A percentile compares a stretch with the other conserved stretches of the same genome.
phyloP scores from a whole-genome alignment of 306 rosid species.

The Dicorynia guianensis region DNA sequence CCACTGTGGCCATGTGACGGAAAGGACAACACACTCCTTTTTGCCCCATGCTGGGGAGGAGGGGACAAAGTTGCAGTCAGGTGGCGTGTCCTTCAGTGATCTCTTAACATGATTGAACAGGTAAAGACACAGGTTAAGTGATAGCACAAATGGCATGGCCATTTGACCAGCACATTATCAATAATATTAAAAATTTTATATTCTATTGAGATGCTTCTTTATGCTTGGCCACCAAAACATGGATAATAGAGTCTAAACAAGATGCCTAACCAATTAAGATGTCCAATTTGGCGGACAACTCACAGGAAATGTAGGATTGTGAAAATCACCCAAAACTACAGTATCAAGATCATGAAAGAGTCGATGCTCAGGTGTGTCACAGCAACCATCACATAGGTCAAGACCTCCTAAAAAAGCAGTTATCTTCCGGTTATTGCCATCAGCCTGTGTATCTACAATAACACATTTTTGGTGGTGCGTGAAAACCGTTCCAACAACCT shows the following conservation, averaged over 20 bases:
- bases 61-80: too few relatives aligned
- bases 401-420: slow-evolving; percentile 94
- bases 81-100: too few relatives aligned
- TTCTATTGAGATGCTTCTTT: slow-evolving; percentile 17
- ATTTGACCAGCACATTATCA: slow-evolving; percentile 11
- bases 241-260: neutral
- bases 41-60: too few relatives aligned
- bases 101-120: neutral
- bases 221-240: slow-evolving; percentile 19
- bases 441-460: slow-evolving; percentile 84
- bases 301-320: slow-evolving; percentile 84
- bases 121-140: neutral
- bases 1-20: slow-evolving; percentile 1
- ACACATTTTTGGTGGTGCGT: slow-evolving; percentile 98
- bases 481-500: slow-evolving; percentile 88
- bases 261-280: slow-evolving; percentile 10
- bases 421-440: slow-evolving; percentile 79
- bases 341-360: slow-evolving; percentile 74
- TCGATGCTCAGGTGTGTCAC: slow-evolving; percentile 94
- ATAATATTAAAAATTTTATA: slow-evolving; percentile 24
- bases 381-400: slow-evolving; percentile 97
- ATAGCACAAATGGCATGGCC: slow-evolving; percentile 25
- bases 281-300: slow-evolving; percentile 48
- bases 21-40: neutral
- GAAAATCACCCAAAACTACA: slow-evolving; percentile 73